Conservation (phyloP, 345 rosid genomes). For the Psidium friedrichsthalianum region DNA sequence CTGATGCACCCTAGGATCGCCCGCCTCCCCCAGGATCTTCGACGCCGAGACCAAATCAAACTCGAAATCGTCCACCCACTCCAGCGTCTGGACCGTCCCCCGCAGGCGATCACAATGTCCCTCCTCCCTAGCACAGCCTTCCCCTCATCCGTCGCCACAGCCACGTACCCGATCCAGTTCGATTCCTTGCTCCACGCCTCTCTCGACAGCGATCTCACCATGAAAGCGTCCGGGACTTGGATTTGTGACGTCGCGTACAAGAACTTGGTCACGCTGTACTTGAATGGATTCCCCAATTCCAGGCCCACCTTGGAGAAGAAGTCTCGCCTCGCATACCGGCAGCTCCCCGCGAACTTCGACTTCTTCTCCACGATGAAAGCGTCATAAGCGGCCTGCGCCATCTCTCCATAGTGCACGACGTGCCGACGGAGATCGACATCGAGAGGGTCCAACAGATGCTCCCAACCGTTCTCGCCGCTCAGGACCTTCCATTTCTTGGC, state of each 20-base stretch:
- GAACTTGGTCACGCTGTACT: conserved; percentile 57
- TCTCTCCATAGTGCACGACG: conserved; percentile 73
- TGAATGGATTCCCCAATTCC: conserved; percentile 43
- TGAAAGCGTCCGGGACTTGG: conserved; percentile 54
- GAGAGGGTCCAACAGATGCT: conserved; percentile 48
- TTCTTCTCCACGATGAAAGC: conserved; percentile 45
- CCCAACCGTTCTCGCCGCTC: conserved; percentile 61
- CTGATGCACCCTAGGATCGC: conserved; percentile 45
- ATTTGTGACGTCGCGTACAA: conserved; percentile 59
- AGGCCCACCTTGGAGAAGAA: conserved; percentile 53
- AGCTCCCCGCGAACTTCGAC: conserved; percentile 53
- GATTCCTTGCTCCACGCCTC: conserved; percentile 86
- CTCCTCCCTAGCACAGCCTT: conserved; percentile 54
- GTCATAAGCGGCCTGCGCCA: conserved; percentile 74
- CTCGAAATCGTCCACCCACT: conserved; percentile 63
- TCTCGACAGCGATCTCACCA: conserved; percentile 45
- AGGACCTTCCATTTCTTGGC: conserved; percentile 55
- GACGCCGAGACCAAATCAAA: conserved; percentile 40
- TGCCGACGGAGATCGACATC: conserved; percentile 59
- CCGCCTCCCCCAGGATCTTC: conserved; percentile 27
- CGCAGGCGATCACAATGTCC: conserved; percentile 80
- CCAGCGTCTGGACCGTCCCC: conserved; percentile 60
- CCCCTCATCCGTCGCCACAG: conserved; percentile 71
- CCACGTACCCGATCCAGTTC: conserved; percentile 79
- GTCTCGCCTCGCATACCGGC: conserved; percentile 37